Evolutionary conservation across 345 rosid species (phyloP).

Genomic region (Ceriops zippeliana): DNA sequence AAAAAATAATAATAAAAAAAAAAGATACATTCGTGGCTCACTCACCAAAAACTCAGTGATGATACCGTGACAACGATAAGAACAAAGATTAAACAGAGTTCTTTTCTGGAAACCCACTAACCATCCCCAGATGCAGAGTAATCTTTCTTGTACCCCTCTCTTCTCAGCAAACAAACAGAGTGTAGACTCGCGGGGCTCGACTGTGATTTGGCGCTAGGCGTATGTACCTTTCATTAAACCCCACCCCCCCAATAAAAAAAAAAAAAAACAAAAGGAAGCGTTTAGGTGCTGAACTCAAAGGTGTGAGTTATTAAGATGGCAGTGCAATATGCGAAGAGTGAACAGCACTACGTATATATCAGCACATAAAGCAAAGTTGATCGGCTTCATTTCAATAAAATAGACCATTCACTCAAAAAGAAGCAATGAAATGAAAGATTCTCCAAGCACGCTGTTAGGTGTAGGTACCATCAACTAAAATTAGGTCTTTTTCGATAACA

Average conservation of each 20-base stretch:
- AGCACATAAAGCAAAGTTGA: too few relatives aligned
- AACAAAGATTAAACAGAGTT: too few relatives aligned
- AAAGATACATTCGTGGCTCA: too few relatives aligned
- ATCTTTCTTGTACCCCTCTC: background rate
- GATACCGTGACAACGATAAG: too few relatives aligned
- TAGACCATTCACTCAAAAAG: background rate
- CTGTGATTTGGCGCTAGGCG: background rate
- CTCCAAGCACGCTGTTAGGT: too few relatives aligned
- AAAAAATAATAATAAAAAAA: too few relatives aligned
- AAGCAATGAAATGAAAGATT: background rate
- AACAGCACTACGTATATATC: too few relatives aligned
- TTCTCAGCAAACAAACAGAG: constrained; percentile 1
- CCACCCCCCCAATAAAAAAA: too few relatives aligned
- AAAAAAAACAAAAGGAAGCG: too few relatives aligned
- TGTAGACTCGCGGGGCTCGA: background rate
- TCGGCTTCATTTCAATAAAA: background rate
- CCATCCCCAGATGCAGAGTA: background rate
- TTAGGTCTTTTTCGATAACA: background rate
- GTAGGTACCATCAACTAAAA: too few relatives aligned
- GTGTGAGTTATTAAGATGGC: background rate
- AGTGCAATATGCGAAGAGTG: too few relatives aligned
- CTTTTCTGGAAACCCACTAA: background rate
- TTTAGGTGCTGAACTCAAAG: background rate
- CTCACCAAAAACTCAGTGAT: too few relatives aligned
- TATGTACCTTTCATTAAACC: background rate